Conservation (phyloP, 768 basidiomycete genomes). For the Trametes elegans region DNA sequence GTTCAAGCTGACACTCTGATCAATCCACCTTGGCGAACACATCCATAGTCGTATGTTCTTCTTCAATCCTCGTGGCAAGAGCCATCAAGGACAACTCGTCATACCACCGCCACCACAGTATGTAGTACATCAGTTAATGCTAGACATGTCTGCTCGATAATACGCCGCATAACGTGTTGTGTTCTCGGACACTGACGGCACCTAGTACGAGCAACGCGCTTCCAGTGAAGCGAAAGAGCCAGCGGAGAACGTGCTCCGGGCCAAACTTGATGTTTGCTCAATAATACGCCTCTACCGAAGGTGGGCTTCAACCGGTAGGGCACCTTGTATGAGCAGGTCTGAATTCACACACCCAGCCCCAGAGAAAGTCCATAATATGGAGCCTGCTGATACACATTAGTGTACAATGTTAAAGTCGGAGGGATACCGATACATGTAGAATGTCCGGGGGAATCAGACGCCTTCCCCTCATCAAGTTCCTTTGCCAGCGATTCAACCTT, state of each 20-base stretch:
- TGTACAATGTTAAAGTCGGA: neutral
- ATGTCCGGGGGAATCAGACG: conserved; percentile 29
- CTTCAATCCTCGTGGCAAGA: too few species aligned
- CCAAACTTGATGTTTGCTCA: conserved; percentile 27
- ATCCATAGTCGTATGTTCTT: neutral
- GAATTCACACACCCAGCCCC: too few species aligned
- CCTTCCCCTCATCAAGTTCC: conserved; percentile 67
- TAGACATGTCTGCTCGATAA: conserved; percentile 31
- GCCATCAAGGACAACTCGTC: too few species aligned
- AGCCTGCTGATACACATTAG: conserved; percentile 9
- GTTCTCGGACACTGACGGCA: conserved; percentile 28
- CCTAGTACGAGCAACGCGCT: conserved; percentile 29
- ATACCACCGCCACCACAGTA: too few species aligned
- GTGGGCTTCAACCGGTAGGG: conserved; percentile 29
- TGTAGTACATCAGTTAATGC: neutral
- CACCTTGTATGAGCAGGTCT: conserved; percentile 43
- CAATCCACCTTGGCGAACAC: too few species aligned
- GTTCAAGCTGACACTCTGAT: conserved; percentile 42
- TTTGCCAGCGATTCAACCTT: conserved; percentile 61
- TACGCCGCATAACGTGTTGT: conserved; percentile 30
- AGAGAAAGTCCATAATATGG: too few species aligned
- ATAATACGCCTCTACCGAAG: conserved; percentile 32
- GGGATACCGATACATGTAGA: neutral
- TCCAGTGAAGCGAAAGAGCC: neutral
- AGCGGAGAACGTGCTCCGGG: neutral